Conservation (phyloP, 2,329 filamentous ascomycete species). For the Sarocladium oryzae region DNA sequence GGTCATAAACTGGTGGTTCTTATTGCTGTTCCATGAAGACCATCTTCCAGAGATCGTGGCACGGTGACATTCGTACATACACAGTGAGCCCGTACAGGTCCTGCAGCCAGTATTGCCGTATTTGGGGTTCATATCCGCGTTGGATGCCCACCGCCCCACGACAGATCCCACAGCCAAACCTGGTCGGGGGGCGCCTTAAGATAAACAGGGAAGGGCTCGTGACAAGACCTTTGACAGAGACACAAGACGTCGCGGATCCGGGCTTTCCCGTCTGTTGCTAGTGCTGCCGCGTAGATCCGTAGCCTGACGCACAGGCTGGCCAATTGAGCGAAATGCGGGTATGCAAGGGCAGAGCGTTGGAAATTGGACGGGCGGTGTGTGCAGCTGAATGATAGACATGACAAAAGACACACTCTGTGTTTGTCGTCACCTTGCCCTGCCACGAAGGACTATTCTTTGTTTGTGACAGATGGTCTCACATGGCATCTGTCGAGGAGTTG, state of each 20-base stretch:
- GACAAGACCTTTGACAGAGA: background rate
- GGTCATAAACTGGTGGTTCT: too few species aligned
- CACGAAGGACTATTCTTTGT: background rate
- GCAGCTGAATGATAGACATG: background rate
- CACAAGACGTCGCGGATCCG: background rate
- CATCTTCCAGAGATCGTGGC: too few species aligned
- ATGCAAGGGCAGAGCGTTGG: conserved; percentile 1
- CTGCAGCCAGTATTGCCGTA: background rate
- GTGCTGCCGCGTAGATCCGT: conserved; percentile 1
- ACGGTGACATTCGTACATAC: too few species aligned
- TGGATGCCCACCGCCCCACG: conserved; percentile 3
- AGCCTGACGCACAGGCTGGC: background rate
- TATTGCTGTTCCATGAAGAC: too few species aligned
- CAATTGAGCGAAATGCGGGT: background rate
- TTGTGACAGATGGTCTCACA: conserved; percentile 6
- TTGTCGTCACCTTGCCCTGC: too few species aligned
- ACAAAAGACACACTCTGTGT: background rate
- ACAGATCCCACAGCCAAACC: background rate
- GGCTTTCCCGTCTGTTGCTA: conserved; percentile 5
- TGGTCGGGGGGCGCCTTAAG: background rate
- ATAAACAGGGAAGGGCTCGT: background rate
- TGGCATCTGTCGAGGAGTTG: background rate
- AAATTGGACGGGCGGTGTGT: background rate
- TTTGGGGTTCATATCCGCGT: conserved; percentile 9
- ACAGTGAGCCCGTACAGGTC: background rate